phyloP scores from a whole-genome alignment of 805 yeast species.

The Cyberlindnera petersonii region DNA sequence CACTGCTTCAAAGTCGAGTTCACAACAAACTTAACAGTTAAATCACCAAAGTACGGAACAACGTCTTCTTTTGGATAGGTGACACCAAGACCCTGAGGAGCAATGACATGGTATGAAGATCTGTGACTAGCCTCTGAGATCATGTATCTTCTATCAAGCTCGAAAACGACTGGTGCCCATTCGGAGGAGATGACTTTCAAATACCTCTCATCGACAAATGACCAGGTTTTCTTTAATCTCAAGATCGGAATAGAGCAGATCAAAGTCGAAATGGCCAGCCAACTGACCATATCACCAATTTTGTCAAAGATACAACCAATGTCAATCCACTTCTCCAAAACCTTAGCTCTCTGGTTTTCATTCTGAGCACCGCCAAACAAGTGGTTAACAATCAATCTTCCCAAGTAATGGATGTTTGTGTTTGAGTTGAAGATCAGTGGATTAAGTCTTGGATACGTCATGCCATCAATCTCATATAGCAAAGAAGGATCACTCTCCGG shows the following conservation, averaged over 20 bases:
- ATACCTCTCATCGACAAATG: conserved; percentile 54
- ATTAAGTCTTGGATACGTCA: conserved; percentile 46
- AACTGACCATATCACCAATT: conserved; percentile 88
- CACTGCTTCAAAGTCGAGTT: conserved; percentile 48
- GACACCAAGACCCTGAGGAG: conserved; percentile 83
- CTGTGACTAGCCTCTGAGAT: conserved; percentile 52
- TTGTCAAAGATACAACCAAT: conserved; percentile 74
- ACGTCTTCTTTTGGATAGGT: conserved; percentile 71
- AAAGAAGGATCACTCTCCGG: conserved; percentile 76
- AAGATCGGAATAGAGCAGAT: conserved; percentile 80
- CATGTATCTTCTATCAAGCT: conserved; percentile 72
- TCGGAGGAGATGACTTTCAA: conserved; percentile 64
- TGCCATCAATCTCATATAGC: conserved; percentile 43
- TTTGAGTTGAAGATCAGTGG: conserved; percentile 74
- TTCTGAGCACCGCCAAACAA: conserved; percentile 48
- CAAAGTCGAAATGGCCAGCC: conserved; percentile 86
- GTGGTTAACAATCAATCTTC: conserved; percentile 66
- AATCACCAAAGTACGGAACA: conserved; percentile 88
- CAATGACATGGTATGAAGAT: conserved; percentile 67
- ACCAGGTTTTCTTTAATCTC: conserved; percentile 73
- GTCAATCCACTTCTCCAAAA: conserved; percentile 79
- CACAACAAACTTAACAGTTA: conserved; percentile 43
- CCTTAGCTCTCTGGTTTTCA: conserved; percentile 46
- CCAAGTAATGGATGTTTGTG: conserved; percentile 70
- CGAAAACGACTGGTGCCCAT: conserved; percentile 93